Conservation (phyloP, 257 asterid genomes). For the Parsonsia alboflavescens region DNA sequence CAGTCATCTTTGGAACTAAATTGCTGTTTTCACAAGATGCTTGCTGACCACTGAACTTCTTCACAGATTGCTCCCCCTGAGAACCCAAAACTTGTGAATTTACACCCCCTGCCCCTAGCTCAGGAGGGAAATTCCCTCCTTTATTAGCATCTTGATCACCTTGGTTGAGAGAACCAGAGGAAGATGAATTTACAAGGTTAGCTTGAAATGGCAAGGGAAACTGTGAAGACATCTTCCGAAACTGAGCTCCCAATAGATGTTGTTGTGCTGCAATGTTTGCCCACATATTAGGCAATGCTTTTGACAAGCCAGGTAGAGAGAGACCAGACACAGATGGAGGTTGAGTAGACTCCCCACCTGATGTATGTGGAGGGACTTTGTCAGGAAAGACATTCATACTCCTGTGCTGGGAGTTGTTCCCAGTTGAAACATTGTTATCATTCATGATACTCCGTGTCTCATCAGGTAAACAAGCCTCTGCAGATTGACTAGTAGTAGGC, state of each 20-base stretch:
- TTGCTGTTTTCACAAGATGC: slow-evolving; percentile 25
- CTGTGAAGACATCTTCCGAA: slow-evolving; percentile 33
- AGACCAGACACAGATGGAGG: slow-evolving; percentile 28
- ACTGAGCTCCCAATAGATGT: slow-evolving; percentile 33
- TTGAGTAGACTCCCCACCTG: slow-evolving; percentile 36
- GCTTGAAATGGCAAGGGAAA: slow-evolving; percentile 34
- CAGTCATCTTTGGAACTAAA: slow-evolving; percentile 27
- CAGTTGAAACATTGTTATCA: slow-evolving; percentile 29
- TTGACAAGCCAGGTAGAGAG: slow-evolving; percentile 31
- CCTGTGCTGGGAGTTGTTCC: slow-evolving; percentile 27
- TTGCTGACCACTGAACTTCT: slow-evolving; percentile 35
- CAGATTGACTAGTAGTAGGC: slow-evolving; percentile 28
- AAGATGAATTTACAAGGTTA: slow-evolving; percentile 48
- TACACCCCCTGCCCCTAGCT: slow-evolving; percentile 24
- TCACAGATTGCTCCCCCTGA: slow-evolving; percentile 36
- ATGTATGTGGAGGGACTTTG: slow-evolving; percentile 31
- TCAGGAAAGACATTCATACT: slow-evolving; percentile 31
- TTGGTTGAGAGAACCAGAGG: slow-evolving; percentile 31
- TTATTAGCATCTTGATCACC: slow-evolving; percentile 26
- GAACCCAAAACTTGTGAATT: slow-evolving; percentile 30
- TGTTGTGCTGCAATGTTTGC: slow-evolving; percentile 42
- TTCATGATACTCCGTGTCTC: slow-evolving; percentile 29
- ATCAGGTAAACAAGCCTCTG: slow-evolving; percentile 36
- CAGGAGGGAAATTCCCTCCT: slow-evolving; percentile 20
- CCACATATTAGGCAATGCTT: slow-evolving; percentile 34